Evolutionary conservation across 805 yeast species (phyloP).

Genomic region (Sugiyamaella qingdaonensis): DNA sequence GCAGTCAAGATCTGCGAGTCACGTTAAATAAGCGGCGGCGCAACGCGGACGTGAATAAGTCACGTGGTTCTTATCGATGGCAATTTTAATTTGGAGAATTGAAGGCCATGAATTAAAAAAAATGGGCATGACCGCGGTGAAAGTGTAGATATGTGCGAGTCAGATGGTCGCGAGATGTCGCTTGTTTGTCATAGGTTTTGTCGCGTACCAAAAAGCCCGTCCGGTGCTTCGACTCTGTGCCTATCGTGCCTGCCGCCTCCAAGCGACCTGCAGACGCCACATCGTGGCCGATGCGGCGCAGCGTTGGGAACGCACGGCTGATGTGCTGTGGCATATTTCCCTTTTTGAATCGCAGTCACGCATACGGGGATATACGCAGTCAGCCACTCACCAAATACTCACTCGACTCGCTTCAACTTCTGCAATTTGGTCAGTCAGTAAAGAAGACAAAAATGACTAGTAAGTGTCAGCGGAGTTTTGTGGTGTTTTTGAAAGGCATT

Average conservation of each 20-base stretch:
- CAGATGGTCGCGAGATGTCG: too few relatives aligned
- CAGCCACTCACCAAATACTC: constrained; percentile 2
- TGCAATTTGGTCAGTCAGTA: not conserved
- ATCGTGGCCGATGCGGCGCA: not conserved
- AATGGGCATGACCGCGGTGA: too few relatives aligned
- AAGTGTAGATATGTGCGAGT: too few relatives aligned
- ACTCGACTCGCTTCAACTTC: constrained; percentile 1
- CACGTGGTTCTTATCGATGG: not conserved
- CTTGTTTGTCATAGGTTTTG: too few relatives aligned
- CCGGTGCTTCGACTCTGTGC: too few relatives aligned
- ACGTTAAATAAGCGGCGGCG: not conserved
- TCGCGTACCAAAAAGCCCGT: too few relatives aligned
- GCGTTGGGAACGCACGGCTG: not conserved
- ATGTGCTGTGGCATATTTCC: not conserved
- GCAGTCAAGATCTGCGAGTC: not conserved
- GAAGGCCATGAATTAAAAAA: too few relatives aligned
- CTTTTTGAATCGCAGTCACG: not conserved
- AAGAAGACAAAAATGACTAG: constrained; percentile 23
- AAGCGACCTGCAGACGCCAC: too few relatives aligned
- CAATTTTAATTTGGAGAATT: too few relatives aligned
- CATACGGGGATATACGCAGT: not conserved
- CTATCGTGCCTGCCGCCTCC: too few relatives aligned
- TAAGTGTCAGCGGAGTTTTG: constrained; percentile 14
- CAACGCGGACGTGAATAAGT: not conserved
- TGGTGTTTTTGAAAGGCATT: not conserved